Evolutionary conservation across 495 filamentous ascomycete genomes (phyloP), one percentile per base, ranked within the genome.

Genomic region (Letharia lupina): DNA sequence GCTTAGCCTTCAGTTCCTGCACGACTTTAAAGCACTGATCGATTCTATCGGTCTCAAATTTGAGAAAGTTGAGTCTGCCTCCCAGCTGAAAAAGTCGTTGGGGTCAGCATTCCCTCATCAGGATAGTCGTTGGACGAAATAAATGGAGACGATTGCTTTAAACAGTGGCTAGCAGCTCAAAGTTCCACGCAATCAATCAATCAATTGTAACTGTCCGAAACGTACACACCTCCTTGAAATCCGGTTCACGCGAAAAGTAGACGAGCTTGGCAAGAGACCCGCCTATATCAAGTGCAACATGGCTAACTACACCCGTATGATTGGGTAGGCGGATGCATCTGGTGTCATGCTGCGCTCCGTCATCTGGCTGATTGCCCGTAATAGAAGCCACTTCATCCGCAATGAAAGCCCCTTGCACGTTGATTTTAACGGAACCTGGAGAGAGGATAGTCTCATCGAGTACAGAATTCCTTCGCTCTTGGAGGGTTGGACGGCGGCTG

Each of bases 201-300:
- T 28, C 23, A 28, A 28, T 28, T 28, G 23, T 28, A 28, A 28
- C 23, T 28, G 23, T 37, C n/a, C 6, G 54, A n/a, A 11, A 10
- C 9, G 2, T 57, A n/a, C 54, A 57, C 6, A 57, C 54, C 54
- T 92, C 89, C 45, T 81, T 84, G 37, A 88, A 87, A 70, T 87
- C 81, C 33, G 88, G 81, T 75, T 98, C 95, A 61, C 89, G 89
- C 8, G 92, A 91, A 77, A 98, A 98, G 79, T 97, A 98, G 60
- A 98, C 93, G 20, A 98, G 81, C 79, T 98, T 98, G 57, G 91
- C 91, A 39, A 98, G 81, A 7, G 93, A 92, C 69, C 94, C 94
- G 58, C 94, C 94, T 69, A 98, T 98, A 85, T 98, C 94, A 65
- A 96, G 86, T 64, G 94, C 94, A 59, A 98, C 89, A 82, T 98